Evolutionary conservation across 805 yeast species (phyloP).

Genomic region (Naumovozyma castellii): DNA sequence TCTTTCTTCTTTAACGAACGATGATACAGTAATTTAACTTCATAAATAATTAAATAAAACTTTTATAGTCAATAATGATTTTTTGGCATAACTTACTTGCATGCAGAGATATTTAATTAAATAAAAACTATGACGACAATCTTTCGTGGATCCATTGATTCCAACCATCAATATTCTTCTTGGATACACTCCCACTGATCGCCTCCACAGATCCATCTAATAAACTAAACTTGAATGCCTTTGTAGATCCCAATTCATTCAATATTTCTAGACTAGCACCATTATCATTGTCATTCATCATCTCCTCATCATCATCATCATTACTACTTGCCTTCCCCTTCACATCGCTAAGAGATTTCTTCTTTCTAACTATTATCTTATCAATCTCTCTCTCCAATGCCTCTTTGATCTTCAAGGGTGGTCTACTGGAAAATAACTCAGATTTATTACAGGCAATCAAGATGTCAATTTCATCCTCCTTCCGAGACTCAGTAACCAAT

Average conservation of each 20-base stretch:
- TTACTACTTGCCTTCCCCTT: constrained; percentile 24
- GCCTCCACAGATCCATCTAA: constrained; percentile 69
- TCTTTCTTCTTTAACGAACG: no score
- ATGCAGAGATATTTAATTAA: no score
- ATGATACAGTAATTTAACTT: not conserved
- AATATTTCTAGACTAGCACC: constrained; percentile 27
- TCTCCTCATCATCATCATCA: constrained; percentile 9
- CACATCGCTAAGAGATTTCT: constrained; percentile 38
- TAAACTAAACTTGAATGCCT: constrained; percentile 51
- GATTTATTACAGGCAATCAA: constrained; percentile 76
- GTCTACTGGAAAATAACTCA: constrained; percentile 77
- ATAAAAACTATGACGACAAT: constrained; percentile 3
- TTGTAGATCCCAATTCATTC: constrained; percentile 20
- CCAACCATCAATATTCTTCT: constrained; percentile 49
- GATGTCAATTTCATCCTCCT: constrained; percentile 60
- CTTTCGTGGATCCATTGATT: constrained; percentile 71
- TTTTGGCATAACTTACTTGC: constrained; percentile 1
- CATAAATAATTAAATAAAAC: not conserved
- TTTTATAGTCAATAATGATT: constrained; percentile 3
- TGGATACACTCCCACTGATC: constrained; percentile 61
- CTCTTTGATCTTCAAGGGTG: constrained; percentile 48
- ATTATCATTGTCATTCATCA: constrained; percentile 11
- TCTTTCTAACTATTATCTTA: constrained; percentile 37
- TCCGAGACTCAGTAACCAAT: constrained; percentile 43
- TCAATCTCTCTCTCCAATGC: constrained; percentile 58